These are phyloP conservation scores for Knoxia roxburghii DNA, from an alignment of 257 asterid genomes.

Conservation along the genomic window DNA sequence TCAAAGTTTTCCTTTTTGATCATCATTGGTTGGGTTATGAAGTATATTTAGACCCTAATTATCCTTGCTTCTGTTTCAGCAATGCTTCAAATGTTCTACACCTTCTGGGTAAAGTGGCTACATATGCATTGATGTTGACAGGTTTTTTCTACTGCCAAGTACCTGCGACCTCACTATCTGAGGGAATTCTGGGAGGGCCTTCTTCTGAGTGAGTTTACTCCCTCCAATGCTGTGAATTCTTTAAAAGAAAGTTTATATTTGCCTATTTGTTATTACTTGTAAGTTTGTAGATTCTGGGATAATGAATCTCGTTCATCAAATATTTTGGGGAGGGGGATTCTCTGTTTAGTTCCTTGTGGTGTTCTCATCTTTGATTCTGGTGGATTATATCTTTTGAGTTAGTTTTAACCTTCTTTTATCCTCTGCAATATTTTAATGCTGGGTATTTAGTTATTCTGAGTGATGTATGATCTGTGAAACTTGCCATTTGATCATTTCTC, in stretches of 20 bases:
- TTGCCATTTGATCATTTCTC: not conserved
- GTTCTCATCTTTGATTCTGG: too few relatives aligned
- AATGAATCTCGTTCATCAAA: too few relatives aligned
- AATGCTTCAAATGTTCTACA: slow-evolving; percentile 75
- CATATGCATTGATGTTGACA: slow-evolving; percentile 81
- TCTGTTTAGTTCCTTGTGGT: too few relatives aligned
- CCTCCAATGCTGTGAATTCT: slow-evolving; percentile 9
- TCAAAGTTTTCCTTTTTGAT: slow-evolving; percentile 16
- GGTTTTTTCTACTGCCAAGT: slow-evolving; percentile 84
- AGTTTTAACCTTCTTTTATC: too few relatives aligned
- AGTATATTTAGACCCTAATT: slow-evolving; percentile 20
- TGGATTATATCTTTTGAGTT: not conserved
- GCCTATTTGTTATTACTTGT: not conserved
- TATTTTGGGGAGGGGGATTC: too few relatives aligned
- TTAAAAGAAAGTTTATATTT: not conserved
- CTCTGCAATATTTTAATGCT: not conserved
- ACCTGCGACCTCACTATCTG: slow-evolving; percentile 42
- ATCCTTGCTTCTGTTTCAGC: slow-evolving; percentile 42
- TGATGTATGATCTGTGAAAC: not conserved
- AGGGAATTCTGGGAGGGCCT: slow-evolving; percentile 49
- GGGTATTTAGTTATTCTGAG: not conserved
- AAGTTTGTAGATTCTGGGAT: not conserved
- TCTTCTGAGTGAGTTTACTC: slow-evolving; percentile 53
- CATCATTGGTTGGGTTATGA: slow-evolving; percentile 8
- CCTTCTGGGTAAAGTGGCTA: slow-evolving; percentile 86